Evolutionary conservation across 2,329 filamentous ascomycete genomes (phyloP).

Genomic region (Didymellaceae sp.): DNA sequence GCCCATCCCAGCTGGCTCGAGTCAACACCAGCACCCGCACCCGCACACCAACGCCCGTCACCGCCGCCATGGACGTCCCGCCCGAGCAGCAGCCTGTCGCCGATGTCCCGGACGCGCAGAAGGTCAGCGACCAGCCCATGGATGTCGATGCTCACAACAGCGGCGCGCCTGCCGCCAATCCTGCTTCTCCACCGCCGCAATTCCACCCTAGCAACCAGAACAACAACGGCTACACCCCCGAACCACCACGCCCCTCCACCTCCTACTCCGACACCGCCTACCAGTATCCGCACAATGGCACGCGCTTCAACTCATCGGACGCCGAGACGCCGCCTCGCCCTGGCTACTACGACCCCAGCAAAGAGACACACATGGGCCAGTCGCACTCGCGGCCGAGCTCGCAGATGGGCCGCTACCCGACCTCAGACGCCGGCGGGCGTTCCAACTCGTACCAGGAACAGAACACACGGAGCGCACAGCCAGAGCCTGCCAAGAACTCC

Average conservation of each 20-base stretch:
- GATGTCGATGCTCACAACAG: conserved; percentile 56
- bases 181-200: conserved; percentile 15
- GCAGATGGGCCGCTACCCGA: conserved; percentile 55
- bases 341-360: conserved; percentile 41
- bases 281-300: conserved; percentile 47
- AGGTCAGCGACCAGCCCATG: conserved; percentile 46
- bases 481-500: conserved; percentile 55
- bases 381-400: conserved; percentile 57
- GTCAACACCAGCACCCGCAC: conserved; percentile 18
- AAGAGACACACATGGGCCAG: conserved; percentile 46
- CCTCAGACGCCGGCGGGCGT: conserved; percentile 51
- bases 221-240: conserved; percentile 48
- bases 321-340: conserved; percentile 52
- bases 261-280: conserved; percentile 60
- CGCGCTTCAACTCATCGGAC: conserved; percentile 56
- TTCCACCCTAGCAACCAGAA: conserved; percentile 40
- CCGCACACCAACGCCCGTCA: not conserved
- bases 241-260: conserved; percentile 58
- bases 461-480: conserved; percentile 52
- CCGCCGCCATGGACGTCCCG: conserved; percentile 28
- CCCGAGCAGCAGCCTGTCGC: conserved; percentile 23
- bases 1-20: conserved; percentile 24
- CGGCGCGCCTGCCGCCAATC: conserved; percentile 49
- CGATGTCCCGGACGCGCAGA: conserved; percentile 35
- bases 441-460: conserved; percentile 56